Base-by-base conservation (phyloP, 2,329 filamentous ascomycete genomes). In the Fusarium temperatum region DNA sequence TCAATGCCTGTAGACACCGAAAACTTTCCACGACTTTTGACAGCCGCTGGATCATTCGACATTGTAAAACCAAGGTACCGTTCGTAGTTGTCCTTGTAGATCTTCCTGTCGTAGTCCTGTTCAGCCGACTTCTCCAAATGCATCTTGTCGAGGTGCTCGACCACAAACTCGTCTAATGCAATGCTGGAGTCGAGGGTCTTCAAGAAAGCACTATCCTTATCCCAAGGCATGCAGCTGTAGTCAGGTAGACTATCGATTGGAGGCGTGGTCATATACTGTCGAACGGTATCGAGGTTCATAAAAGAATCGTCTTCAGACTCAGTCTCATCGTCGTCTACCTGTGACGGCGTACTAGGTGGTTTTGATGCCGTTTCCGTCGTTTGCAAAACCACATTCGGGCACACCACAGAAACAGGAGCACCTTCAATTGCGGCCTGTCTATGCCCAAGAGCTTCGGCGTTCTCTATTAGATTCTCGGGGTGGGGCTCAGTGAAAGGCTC, bases 1-100 rank as follows among this genome's bases (percentile, higher is more conserved):
- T 84, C 84, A 4, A 78, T 74, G 12, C 80, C 75, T 13, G 82
- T 78, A 36, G 83, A 82, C 6, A 81, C 83, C 14, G 84, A 83
- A 62, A 89, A 89, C 61, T 88, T 89, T 15, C 89, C 87, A 30
- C 88, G 84, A 69, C 86, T 89, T 76, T 88, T 89, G 22, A 86
- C 79, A 3, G 89, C 88, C 14, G 85, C 83, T 6, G 87, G 87
- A 53, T 90, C 88, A 66, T 85, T 84, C 4, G 89, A 90, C 68
- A 85, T 80, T 13, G 89, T 90, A 66, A 89, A 91, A 14, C 86
- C 81, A 8, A 90, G 82, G 68, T 91, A 91, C 3, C 78, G 77
- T 42, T 84, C 80, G 68, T 90, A 90, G 14, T 85, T 87, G 3
- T 80, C 80, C 0, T 82, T 79, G 68, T 90, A 90, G 5, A 79